Evolutionary conservation across 2,329 filamentous ascomycete species (phyloP).

Genomic region (Sarocladiaceae sp.): DNA sequence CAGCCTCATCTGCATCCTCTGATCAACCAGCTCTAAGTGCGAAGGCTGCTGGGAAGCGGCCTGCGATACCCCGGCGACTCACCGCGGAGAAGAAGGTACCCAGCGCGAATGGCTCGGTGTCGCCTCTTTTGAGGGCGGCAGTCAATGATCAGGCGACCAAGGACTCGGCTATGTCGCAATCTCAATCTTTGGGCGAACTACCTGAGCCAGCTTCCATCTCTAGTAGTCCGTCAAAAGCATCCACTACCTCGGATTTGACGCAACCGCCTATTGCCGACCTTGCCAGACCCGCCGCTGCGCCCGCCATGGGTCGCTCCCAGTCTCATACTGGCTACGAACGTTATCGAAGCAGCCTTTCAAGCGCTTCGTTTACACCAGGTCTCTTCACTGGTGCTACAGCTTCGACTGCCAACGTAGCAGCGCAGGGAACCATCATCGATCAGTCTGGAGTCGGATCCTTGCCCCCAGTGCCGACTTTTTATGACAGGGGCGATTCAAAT

Average conservation of each 20-base stretch:
- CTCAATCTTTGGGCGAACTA: slow-evolving; percentile 21
- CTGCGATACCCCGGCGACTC: slow-evolving; percentile 21
- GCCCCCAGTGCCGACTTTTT: slow-evolving; percentile 20
- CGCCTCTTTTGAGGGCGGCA: background rate
- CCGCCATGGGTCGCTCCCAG: slow-evolving; percentile 26
- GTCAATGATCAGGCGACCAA: slow-evolving; percentile 3
- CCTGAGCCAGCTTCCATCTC: slow-evolving; percentile 8
- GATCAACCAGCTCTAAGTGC: slow-evolving; percentile 25
- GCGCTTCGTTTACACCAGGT: slow-evolving; percentile 14
- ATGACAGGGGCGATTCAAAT: slow-evolving; percentile 10
- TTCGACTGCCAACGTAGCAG: slow-evolving; percentile 37
- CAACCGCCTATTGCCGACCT: background rate
- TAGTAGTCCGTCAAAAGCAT: background rate
- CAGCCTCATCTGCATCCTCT: background rate
- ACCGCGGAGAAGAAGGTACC: slow-evolving; percentile 15
- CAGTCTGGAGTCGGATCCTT: slow-evolving; percentile 26
- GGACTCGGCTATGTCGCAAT: slow-evolving; percentile 15
- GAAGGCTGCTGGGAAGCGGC: slow-evolving; percentile 47
- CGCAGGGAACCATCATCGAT: slow-evolving; percentile 40
- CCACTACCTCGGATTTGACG: background rate
- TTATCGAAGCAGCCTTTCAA: slow-evolving; percentile 14
- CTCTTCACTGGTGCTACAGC: slow-evolving; percentile 32
- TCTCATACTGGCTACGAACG: slow-evolving; percentile 25
- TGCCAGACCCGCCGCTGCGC: too few species aligned
- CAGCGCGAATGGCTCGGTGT: slow-evolving; percentile 8